These are phyloP conservation scores for Candida piceae DNA, from an alignment of 805 yeast species.

Conservation along the genomic window DNA sequence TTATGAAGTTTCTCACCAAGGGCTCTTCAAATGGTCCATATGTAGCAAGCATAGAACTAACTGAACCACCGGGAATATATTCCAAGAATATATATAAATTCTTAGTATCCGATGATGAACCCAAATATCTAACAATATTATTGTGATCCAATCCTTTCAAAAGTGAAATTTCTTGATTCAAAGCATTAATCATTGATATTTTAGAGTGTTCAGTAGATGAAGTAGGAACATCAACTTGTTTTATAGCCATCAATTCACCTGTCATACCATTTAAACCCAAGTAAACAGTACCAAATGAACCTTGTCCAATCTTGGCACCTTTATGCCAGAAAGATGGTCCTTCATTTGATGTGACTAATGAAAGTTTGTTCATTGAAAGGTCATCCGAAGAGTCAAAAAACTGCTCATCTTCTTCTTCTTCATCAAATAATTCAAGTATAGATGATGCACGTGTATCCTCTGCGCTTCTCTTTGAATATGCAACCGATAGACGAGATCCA, in stretches of 20 bases:
- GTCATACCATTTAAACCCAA: slow-evolving; percentile 87
- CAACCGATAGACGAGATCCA: slow-evolving; percentile 18
- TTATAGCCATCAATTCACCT: slow-evolving; percentile 96
- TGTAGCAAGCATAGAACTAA: slow-evolving; percentile 49
- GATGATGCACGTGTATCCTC: slow-evolving; percentile 29
- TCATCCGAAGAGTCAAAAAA: slow-evolving; percentile 34
- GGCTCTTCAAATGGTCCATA: slow-evolving; percentile 64
- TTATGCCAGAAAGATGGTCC: slow-evolving; percentile 85
- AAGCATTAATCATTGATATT: slow-evolving; percentile 62
- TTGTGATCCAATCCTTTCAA: slow-evolving; percentile 80
- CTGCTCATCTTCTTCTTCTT: slow-evolving; percentile 35
- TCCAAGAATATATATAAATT: slow-evolving; percentile 68
- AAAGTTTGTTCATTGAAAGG: slow-evolving; percentile 27
- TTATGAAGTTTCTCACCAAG: slow-evolving; percentile 46
- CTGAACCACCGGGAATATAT: slow-evolving; percentile 45
- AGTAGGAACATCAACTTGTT: slow-evolving; percentile 73
- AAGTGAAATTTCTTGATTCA: slow-evolving; percentile 75
- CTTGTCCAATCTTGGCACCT: slow-evolving; percentile 91
- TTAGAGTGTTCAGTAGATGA: slow-evolving; percentile 28
- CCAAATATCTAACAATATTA: slow-evolving; percentile 87
- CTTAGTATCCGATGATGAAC: slow-evolving; percentile 72
- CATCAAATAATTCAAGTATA: slow-evolving; percentile 42
- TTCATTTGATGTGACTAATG: slow-evolving; percentile 20
- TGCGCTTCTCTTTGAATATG: slow-evolving; percentile 8
- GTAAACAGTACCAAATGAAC: slow-evolving; percentile 91